Evolutionary conservation across 2,329 filamentous ascomycete species (phyloP).

Genomic region (Apiospora hydei): DNA sequence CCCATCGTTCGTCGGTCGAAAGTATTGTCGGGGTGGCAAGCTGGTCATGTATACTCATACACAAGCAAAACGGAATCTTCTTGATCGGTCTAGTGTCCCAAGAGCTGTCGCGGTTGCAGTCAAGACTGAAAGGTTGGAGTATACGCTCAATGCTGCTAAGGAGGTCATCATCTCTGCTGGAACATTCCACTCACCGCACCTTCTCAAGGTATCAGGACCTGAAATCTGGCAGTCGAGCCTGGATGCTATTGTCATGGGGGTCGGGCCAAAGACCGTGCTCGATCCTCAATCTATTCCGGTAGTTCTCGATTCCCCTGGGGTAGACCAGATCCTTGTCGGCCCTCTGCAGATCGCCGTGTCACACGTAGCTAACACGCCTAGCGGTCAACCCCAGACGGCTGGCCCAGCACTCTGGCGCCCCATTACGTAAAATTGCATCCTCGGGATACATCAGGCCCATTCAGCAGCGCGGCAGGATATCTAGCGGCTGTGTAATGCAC

Average conservation of each 20-base stretch:
- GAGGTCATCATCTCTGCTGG: slow-evolving; percentile 52
- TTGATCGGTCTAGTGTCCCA: slow-evolving; percentile 21
- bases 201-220: slow-evolving; percentile 48
- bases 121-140: slow-evolving; percentile 28
- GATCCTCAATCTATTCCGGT: background rate
- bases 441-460: slow-evolving; percentile 37
- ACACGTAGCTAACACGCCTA: slow-evolving; percentile 40
- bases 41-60: slow-evolving; percentile 27
- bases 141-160: slow-evolving; percentile 38
- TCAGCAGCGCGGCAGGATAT: slow-evolving; percentile 37
- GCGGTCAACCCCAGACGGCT: slow-evolving; percentile 39
- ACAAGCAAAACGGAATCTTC: slow-evolving; percentile 35
- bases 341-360: slow-evolving; percentile 47
- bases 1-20: background rate
- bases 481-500: slow-evolving; percentile 33
- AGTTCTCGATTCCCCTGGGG: slow-evolving; percentile 57
- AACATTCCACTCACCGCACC: slow-evolving; percentile 47
- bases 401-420: slow-evolving; percentile 33
- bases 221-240: background rate
- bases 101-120: slow-evolving; percentile 40
- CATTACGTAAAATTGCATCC: slow-evolving; percentile 35
- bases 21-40: slow-evolving; percentile 30
- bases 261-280: background rate
- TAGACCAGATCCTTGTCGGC: slow-evolving; percentile 68
- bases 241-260: background rate